Conservation (phyloP, 768 basidiomycete species). For the Lactifluus volemus region DNA sequence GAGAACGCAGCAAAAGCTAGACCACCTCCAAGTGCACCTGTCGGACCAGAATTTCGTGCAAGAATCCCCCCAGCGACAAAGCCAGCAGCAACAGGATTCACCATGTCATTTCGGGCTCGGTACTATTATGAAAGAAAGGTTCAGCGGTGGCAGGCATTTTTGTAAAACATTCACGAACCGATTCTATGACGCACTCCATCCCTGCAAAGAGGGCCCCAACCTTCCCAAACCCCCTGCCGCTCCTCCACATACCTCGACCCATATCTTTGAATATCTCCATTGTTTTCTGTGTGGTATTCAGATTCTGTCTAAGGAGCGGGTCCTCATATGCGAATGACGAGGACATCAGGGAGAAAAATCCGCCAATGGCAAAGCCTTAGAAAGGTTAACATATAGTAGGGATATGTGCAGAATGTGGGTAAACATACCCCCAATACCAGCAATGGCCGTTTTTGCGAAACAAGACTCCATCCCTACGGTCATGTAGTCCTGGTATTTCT, state of each 20-base stretch:
- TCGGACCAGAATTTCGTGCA: constrained; percentile 81
- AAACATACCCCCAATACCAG: constrained; percentile 72
- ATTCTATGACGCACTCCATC: constrained; percentile 91
- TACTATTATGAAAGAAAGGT: constrained; percentile 44
- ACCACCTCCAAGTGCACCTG: constrained; percentile 80
- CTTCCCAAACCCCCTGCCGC: constrained; percentile 88
- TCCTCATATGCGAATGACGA: constrained; percentile 94
- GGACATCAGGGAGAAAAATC: constrained; percentile 95
- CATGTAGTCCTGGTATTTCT: constrained; percentile 73
- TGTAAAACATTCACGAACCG: constrained; percentile 43
- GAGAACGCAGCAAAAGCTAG: constrained; percentile 92
- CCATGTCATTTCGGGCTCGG: constrained; percentile 92
- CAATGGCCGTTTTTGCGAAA: constrained; percentile 68
- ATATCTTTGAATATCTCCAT: constrained; percentile 85
- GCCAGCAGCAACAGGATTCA: constrained; percentile 81
- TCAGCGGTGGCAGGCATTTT: background rate
- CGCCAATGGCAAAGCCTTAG: constrained; percentile 84
- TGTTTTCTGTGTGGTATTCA: constrained; percentile 70
- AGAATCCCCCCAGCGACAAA: constrained; percentile 85
- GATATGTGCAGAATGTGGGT: background rate
- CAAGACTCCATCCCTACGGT: constrained; percentile 76
- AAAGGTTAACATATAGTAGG: constrained; percentile 2
- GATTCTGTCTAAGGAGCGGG: constrained; percentile 60
- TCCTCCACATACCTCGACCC: constrained; percentile 86
- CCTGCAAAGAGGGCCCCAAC: constrained; percentile 94